These are phyloP conservation scores for Gentiana dahurica DNA, from an alignment of 257 asterid genomes.

Conservation along the genomic window DNA sequence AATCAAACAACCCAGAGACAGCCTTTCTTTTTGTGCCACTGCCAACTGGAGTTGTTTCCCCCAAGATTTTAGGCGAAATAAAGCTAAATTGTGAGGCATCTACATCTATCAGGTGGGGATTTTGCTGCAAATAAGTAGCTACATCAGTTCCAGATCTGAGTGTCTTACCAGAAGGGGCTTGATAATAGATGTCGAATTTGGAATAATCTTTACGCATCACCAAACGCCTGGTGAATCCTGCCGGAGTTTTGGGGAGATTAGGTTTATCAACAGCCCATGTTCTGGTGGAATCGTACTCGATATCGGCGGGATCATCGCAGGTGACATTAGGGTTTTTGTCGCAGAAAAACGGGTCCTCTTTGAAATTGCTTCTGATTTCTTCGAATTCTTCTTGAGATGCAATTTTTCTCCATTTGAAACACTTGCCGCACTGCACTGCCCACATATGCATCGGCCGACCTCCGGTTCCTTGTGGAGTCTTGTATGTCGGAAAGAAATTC, in stretches of 20 bases:
- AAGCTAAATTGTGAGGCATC: slow-evolving; percentile 41
- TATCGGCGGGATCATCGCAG: slow-evolving; percentile 39
- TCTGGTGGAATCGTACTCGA: slow-evolving; percentile 29
- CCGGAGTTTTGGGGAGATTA: slow-evolving; percentile 39
- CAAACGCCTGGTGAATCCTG: slow-evolving; percentile 34
- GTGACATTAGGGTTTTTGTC: slow-evolving; percentile 16
- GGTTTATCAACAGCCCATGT: slow-evolving; percentile 55
- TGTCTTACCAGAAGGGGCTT: slow-evolving; percentile 41
- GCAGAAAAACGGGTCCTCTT: slow-evolving; percentile 44
- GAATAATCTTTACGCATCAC: slow-evolving; percentile 27
- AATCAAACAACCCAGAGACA: slow-evolving; percentile 1
- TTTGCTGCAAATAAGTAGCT: slow-evolving; percentile 21
- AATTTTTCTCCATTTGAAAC: slow-evolving; percentile 48
- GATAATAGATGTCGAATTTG: slow-evolving; percentile 37
- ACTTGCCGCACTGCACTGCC: slow-evolving; percentile 39
- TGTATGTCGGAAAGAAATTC: too few species aligned
- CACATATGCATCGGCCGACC: slow-evolving; percentile 13
- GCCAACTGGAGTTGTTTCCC: slow-evolving; percentile 17
- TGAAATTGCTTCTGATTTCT: slow-evolving; percentile 39
- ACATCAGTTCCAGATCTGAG: slow-evolving; percentile 34
- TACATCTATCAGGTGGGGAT: slow-evolving; percentile 18
- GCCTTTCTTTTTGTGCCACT: slow-evolving; percentile 6
- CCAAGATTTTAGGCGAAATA: slow-evolving; percentile 34
- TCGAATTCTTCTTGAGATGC: slow-evolving; percentile 36
- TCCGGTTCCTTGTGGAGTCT: background rate